These are phyloP conservation scores for Ogataea philodendri DNA, from an alignment of 805 yeast species.

Conservation along the genomic window DNA sequence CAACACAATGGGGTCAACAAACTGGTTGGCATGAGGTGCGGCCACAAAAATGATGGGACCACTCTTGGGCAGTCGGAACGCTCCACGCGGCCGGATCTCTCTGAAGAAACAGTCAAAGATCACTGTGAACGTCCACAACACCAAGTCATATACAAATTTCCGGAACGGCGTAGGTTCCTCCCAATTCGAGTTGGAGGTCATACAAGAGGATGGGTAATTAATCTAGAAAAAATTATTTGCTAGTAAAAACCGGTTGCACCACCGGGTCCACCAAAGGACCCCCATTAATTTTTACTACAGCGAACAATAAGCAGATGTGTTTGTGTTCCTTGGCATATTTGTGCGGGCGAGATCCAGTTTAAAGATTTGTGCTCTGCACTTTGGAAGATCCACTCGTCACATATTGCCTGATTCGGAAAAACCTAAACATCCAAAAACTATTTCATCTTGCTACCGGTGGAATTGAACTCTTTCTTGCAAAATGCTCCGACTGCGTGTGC, in stretches of 20 bases:
- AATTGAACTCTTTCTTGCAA: constrained; percentile 1
- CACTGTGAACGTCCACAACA: constrained; percentile 46
- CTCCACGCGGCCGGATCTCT: constrained; percentile 72
- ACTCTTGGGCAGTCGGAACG: constrained; percentile 54
- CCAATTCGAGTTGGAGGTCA: constrained; percentile 21
- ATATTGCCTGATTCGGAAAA: constrained; percentile 8
- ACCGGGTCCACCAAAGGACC: no score
- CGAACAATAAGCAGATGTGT: no score
- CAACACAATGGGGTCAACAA: constrained; percentile 70
- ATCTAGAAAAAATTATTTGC: constrained; percentile 8
- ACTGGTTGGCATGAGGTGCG: constrained; percentile 87
- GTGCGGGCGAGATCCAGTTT: no score
- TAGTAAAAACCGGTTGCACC: no score
- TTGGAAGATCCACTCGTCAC: neutral
- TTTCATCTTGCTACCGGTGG: constrained; percentile 6
- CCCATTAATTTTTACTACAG: no score
- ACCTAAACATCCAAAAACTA: constrained; percentile 5
- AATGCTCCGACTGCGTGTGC: constrained; percentile 3
- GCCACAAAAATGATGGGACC: constrained; percentile 77
- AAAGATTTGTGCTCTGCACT: no score
- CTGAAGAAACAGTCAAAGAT: constrained; percentile 64
- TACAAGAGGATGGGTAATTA: neutral
- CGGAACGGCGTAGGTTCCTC: constrained; percentile 39
- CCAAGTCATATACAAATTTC: constrained; percentile 47
- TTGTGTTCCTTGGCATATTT: no score